A percentile compares a stretch with the other conserved stretches of the same genome.
phyloP scores from a whole-genome alignment of 2,329 filamentous ascomycete species.

The Penicillium oxalicum region DNA sequence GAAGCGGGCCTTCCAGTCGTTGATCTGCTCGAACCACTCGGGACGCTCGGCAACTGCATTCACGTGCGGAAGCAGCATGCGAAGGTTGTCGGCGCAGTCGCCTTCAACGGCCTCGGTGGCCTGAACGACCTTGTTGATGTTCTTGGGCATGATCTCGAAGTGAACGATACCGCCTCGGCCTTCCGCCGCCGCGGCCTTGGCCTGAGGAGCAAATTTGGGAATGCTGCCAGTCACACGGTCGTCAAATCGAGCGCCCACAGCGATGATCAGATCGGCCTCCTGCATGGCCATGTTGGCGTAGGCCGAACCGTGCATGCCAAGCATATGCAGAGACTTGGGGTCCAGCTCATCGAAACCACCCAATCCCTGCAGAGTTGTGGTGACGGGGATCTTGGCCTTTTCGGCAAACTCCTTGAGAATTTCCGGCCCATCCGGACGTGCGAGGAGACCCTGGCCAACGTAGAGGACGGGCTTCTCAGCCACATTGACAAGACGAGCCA shows the following conservation, averaged over 20 bases:
- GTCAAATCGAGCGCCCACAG: conserved; percentile 88
- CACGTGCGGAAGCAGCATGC: conserved; percentile 66
- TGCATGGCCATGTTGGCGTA: conserved; percentile 99
- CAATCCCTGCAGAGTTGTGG: conserved; percentile 89
- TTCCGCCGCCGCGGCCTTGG: conserved; percentile 76
- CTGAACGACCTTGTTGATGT: conserved; percentile 99
- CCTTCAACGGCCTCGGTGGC: conserved; percentile 93
- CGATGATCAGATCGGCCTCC: conserved; percentile 91
- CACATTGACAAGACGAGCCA: conserved; percentile 75
- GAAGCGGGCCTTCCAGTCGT: conserved; percentile 85
- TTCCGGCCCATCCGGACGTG: conserved; percentile 68
- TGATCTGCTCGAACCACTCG: conserved; percentile 87
- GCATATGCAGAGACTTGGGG: conserved; percentile 92
- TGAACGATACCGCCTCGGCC: conserved; percentile 90
- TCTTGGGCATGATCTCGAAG: conserved; percentile 98
- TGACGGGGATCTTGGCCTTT: conserved; percentile 87
- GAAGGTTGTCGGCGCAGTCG: conserved; percentile 76
- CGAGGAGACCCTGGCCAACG: conserved; percentile 83
- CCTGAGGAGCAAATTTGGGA: conserved; percentile 80
- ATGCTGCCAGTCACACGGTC: conserved; percentile 85
- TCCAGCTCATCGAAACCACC: conserved; percentile 91
- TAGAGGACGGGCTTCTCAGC: conserved; percentile 95
- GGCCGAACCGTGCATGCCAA: conserved; percentile 95
- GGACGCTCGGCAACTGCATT: conserved; percentile 60
- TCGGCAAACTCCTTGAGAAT: conserved; percentile 81